Percentiles rank a stretch among this genome's conserved stretches.
phyloP scores from a whole-genome alignment of 768 basidiomycete genomes.

The Boletus eberwhitei region DNA sequence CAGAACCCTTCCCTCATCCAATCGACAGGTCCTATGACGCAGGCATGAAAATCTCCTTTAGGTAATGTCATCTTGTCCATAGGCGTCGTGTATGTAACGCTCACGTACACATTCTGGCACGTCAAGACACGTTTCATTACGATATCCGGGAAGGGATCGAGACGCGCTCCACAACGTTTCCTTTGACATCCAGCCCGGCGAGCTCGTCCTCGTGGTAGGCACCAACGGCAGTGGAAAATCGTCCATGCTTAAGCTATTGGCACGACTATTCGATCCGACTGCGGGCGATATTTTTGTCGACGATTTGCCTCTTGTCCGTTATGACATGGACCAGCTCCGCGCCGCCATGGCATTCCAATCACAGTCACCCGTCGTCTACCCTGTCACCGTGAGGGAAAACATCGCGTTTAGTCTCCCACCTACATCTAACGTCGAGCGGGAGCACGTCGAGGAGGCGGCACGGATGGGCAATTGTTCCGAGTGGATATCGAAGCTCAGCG shows the following conservation, averaged over 20 bases:
- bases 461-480: conserved; percentile 26
- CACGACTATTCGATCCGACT: conserved; percentile 45
- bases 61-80: conserved; percentile 5
- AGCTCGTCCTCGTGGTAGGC: conserved; percentile 32
- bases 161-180: conserved; percentile 25
- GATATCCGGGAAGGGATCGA: conserved; percentile 19
- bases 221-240: conserved; percentile 30
- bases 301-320: conserved; percentile 36
- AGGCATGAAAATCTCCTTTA: conserved; percentile 29
- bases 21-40: background rate
- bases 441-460: conserved; percentile 32
- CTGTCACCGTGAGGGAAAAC: conserved; percentile 44
- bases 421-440: conserved; percentile 8
- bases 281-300: conserved; percentile 46
- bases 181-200: conserved; percentile 28
- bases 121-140: conserved; percentile 19
- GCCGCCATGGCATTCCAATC: conserved; percentile 45
- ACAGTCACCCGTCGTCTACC: conserved; percentile 49
- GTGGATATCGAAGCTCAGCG: conserved; percentile 35
- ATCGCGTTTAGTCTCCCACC: conserved; percentile 33
- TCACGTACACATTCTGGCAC: background rate
- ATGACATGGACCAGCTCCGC: conserved; percentile 40
- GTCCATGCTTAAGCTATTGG: conserved; percentile 45
- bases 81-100: background rate
- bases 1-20: conserved; percentile 18